Evolutionary conservation across 1,139 yeast species (phyloP), one percentile per base, ranked within the genome.

Genomic region (Debaryomycetaceae sp.): DNA sequence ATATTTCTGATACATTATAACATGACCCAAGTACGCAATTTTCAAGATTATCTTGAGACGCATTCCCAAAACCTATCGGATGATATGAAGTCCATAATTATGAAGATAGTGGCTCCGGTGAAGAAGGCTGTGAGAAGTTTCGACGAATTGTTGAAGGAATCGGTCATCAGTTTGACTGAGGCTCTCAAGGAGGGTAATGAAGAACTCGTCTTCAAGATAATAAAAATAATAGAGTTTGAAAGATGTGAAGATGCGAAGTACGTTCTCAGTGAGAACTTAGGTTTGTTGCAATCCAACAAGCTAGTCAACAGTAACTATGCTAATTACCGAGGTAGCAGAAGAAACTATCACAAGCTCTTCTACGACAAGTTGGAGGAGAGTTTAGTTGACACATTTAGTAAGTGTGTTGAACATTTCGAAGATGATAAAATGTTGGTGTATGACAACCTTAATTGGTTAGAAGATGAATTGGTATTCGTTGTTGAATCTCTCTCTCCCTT

Each of bases 371-470:
- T 90, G 38, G 79, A 81, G 55, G 76, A 75, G 42, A 75, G 86
- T 14, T 76, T 91, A 14, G 70, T 67, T 34, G 87, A 82, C 17
- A 83, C 85, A 14, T 90, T 88, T 63, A 69, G 74, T 38, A 82
- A 82, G 49, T 87, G 93, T 57, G 67, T 74, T 38, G 70, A 80
- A 41, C 82, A 84, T 44, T 85, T 76, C 55, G 60, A 68, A 3
- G 69, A 76, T 9, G 81, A 78, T 45, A 72, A 71, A 38, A 80
- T 81, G 62, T 76, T 73, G 20, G 81, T 91, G 2, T 74, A 86
- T 49, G 85, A 84, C 37, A 83, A 86, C 50, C 68, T 91, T 43
- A 84, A 83, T 46, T 91, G 97, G 95, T 77, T 91, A 17, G 90
- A 86, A 60, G 84, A 85, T 50, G 98, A 93, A 56, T 66, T 93